Evolutionary conservation across 768 basidiomycete genomes (phyloP).

Genomic region (Russula vinacea): DNA sequence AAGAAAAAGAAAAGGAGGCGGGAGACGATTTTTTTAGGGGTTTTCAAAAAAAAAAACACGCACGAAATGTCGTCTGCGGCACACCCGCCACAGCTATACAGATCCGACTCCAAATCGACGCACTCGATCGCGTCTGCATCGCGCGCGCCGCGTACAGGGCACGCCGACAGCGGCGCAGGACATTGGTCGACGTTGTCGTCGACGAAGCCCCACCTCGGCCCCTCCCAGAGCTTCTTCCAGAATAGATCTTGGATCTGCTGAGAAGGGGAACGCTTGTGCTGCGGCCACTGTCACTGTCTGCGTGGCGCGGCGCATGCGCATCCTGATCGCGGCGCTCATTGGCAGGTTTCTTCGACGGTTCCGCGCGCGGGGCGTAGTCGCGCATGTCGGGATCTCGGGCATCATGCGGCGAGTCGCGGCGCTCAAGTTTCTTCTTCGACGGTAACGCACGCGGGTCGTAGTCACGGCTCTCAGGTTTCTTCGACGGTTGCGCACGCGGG

Average conservation of each 20-base stretch:
- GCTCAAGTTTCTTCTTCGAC: no score
- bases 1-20: slow-evolving; percentile 2
- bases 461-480: no score
- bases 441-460: not conserved
- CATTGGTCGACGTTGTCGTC: not conserved
- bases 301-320: not conserved
- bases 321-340: no score
- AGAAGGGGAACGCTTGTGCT: not conserved
- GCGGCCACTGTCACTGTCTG: no score
- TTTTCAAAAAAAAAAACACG: slow-evolving; percentile 21
- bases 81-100: slow-evolving; percentile 37
- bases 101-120: slow-evolving; percentile 34
- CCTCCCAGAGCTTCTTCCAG: not conserved
- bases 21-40: not conserved
- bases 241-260: not conserved
- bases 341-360: not conserved
- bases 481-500: not conserved
- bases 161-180: slow-evolving; percentile 16
- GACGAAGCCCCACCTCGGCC: not conserved
- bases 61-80: slow-evolving; percentile 31
- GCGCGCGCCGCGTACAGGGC: slow-evolving; percentile 14
- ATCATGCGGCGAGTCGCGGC: no score
- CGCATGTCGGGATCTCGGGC: no score
- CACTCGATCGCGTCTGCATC: slow-evolving; percentile 35
- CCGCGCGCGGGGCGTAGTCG: not conserved